These are phyloP conservation scores for Solioccasus polychromus DNA, from an alignment of 768 basidiomycete species.

Conservation along the genomic window DNA sequence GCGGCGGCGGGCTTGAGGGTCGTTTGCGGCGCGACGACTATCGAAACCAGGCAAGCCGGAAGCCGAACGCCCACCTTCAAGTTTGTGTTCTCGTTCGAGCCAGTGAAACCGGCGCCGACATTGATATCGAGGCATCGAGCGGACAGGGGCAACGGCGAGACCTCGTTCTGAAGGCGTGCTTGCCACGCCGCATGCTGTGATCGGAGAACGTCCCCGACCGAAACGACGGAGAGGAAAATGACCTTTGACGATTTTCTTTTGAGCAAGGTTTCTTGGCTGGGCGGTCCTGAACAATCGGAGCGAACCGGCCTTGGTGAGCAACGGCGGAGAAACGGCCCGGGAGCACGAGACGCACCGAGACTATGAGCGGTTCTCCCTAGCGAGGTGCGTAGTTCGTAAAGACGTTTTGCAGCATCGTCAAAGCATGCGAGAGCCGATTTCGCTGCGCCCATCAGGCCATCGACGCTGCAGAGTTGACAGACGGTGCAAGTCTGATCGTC, in stretches of 20 bases:
- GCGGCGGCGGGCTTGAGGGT: neutral
- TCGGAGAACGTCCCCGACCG: conserved; percentile 15
- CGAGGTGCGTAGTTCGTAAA: conserved; percentile 5
- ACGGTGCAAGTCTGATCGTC: conserved; percentile 3
- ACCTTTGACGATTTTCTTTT: conserved; percentile 9
- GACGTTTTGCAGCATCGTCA: conserved; percentile 2
- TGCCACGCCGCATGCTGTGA: conserved; percentile 12
- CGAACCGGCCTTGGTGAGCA: too few species aligned
- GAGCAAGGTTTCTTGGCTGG: conserved; percentile 2
- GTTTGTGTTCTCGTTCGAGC: neutral
- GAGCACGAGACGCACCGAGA: conserved; percentile 10
- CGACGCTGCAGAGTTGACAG: conserved; percentile 9
- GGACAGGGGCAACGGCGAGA: neutral
- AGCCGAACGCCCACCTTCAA: neutral
- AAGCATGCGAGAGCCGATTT: conserved; percentile 5
- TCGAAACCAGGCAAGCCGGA: neutral
- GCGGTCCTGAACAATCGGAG: too few species aligned
- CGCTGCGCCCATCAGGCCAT: conserved; percentile 9
- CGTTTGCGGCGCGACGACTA: neutral
- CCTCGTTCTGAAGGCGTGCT: conserved; percentile 8
- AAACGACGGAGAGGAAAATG: conserved; percentile 2
- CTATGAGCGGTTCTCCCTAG: neutral
- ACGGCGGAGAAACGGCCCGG: too few species aligned
- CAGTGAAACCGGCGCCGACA: too few species aligned
- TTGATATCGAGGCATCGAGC: too few species aligned